Conservation (phyloP, 1,284 basidiomycete genomes). For the Malassezia brasiliensis region DNA sequence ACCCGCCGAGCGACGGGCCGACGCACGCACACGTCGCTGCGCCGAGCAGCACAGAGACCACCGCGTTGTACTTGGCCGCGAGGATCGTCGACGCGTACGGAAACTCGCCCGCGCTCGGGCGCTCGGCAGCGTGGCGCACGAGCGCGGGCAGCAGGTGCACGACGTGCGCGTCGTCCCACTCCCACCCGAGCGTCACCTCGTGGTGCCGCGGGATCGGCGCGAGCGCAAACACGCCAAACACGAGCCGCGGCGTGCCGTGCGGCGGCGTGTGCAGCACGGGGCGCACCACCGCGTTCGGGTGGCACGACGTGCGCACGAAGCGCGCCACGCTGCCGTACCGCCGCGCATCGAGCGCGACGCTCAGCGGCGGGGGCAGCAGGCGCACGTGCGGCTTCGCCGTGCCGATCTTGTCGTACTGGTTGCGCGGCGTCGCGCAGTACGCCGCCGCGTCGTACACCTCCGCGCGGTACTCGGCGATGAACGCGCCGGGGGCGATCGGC, state of each 20-base stretch:
- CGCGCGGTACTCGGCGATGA: slow-evolving; percentile 48
- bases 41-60: slow-evolving; percentile 33
- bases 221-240: slow-evolving; percentile 74
- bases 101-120: slow-evolving; percentile 36
- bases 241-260: slow-evolving; percentile 53
- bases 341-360: slow-evolving; percentile 70
- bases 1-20: slow-evolving; percentile 34
- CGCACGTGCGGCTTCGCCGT: slow-evolving; percentile 63
- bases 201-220: slow-evolving; percentile 67
- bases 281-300: slow-evolving; percentile 75
- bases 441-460: slow-evolving; percentile 44
- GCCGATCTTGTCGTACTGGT: slow-evolving; percentile 54
- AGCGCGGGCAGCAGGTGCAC: slow-evolving; percentile 70
- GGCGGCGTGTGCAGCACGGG: slow-evolving; percentile 55
- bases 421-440: slow-evolving; percentile 52
- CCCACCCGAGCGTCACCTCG: slow-evolving; percentile 85
- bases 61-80: slow-evolving; percentile 36
- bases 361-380: slow-evolving; percentile 67
- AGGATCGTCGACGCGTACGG: slow-evolving; percentile 40
- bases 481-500: slow-evolving; percentile 48
- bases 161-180: slow-evolving; percentile 87
- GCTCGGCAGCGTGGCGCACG: slow-evolving; percentile 47
- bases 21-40: slow-evolving; percentile 41
- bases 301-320: slow-evolving; percentile 73
- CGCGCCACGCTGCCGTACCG: slow-evolving; percentile 65